phyloP scores from a whole-genome alignment of 176 grass and related monocot genomes.

The Aegilops bicornis region DNA sequence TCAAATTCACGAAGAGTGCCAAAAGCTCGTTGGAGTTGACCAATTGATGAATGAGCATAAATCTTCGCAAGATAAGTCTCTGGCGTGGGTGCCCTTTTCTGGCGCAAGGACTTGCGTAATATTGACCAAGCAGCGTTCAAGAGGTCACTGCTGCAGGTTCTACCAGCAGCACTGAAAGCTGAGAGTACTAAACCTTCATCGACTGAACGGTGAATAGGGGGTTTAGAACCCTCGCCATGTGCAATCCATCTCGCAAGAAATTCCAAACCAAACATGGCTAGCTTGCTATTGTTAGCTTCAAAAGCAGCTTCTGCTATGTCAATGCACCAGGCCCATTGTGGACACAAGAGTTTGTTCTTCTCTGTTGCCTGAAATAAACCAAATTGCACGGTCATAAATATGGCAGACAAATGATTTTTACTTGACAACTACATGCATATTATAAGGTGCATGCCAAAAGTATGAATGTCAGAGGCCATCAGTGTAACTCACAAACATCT shows the following conservation, averaged over 20 bases:
- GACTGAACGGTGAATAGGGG: conserved; percentile 62
- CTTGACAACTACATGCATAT: background rate
- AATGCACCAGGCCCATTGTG: conserved; percentile 65
- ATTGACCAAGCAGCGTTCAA: conserved; percentile 82
- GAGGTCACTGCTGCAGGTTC: conserved; percentile 62
- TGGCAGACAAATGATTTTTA: conserved; percentile 1
- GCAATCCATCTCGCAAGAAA: conserved; percentile 83
- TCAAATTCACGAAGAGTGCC: conserved; percentile 80
- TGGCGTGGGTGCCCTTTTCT: conserved; percentile 74
- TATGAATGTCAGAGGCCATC: conserved; percentile 21
- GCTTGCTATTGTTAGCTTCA: conserved; percentile 82
- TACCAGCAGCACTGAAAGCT: conserved; percentile 67
- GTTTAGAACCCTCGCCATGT: conserved; percentile 57
- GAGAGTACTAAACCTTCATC: conserved; percentile 84
- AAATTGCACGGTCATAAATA: conserved; percentile 25
- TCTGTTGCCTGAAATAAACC: conserved; percentile 59
- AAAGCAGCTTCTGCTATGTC: conserved; percentile 74
- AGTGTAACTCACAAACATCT: background rate
- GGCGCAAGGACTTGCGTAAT: conserved; percentile 60
- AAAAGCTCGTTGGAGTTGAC: conserved; percentile 85
- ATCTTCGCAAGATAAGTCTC: conserved; percentile 92
- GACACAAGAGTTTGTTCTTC: conserved; percentile 80
- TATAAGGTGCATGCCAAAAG: conserved; percentile 13
- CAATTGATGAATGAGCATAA: conserved; percentile 83
- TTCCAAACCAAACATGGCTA: conserved; percentile 67